phyloP scores from a whole-genome alignment of 2,329 filamentous ascomycete genomes.

The Nigrograna mackinnonii region DNA sequence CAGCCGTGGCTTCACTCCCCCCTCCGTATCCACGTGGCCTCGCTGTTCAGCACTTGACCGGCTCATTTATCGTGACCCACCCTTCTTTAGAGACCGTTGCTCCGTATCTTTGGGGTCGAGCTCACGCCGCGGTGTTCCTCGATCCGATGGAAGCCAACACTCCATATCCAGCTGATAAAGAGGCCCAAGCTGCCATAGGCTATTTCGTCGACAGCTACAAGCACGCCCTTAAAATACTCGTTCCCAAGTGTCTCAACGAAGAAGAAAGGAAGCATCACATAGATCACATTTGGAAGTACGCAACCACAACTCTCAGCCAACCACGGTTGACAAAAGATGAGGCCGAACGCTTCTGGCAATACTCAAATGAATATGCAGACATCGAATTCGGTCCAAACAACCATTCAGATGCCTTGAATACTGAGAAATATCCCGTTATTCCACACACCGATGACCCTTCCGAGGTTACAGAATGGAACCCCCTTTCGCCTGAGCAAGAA shows the following conservation, averaged over 20 bases:
- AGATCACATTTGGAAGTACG: constrained; percentile 32
- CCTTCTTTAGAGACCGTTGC: constrained; percentile 11
- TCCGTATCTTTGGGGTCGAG: constrained; percentile 31
- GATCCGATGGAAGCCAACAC: constrained; percentile 17
- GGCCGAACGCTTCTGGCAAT: constrained; percentile 31
- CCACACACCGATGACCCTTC: constrained; percentile 17
- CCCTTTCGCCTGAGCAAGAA: constrained; percentile 11
- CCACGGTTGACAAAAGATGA: constrained; percentile 30
- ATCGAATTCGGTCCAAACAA: constrained; percentile 1
- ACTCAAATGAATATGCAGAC: constrained; percentile 2
- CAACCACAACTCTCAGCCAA: constrained; percentile 26
- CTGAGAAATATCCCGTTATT: constrained; percentile 15
- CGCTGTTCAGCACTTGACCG: constrained; percentile 33
- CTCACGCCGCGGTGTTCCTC: constrained; percentile 21
- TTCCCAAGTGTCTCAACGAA: constrained; percentile 17
- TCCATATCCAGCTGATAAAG: constrained; percentile 21
- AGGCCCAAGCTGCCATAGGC: constrained; percentile 29
- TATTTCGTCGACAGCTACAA: constrained; percentile 38
- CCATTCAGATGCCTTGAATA: neutral
- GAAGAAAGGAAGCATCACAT: constrained; percentile 33
- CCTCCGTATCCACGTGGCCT: constrained; percentile 36
- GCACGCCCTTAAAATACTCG: constrained; percentile 27
- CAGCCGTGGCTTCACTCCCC: constrained; percentile 27
- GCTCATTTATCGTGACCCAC: constrained; percentile 12
- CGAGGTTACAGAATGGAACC: constrained; percentile 29